Evolutionary conservation across 805 yeast genomes (phyloP), one percentile per base, ranked within the genome.

Genomic region (Tetrapisispora taiwanensis): DNA sequence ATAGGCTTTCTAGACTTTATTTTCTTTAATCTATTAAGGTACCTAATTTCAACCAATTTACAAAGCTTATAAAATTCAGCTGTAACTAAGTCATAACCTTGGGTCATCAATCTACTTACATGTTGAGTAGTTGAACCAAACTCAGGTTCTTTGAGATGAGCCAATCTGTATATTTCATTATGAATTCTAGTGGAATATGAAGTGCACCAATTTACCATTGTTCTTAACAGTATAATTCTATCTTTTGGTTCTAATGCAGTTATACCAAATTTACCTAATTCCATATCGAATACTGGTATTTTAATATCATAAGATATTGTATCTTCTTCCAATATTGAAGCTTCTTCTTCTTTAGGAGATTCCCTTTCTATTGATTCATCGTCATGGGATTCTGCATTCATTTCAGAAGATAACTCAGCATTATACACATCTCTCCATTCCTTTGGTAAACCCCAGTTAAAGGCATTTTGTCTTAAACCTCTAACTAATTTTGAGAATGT

Each of bases 391-490:
- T 8, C n/a, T 31, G 4, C 19, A n/a, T 4, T 15, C 19, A 15
- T 4, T 9, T n/a, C n/a, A n/a, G 34, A n/a, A 31, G 6, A 4
- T 4, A n/a, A n/a, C 9, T n/a, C 14, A 3, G 10, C 4, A 10
- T 22, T 14, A n/a, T 18, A n/a, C 7, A 13, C 12, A 4, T 32
- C 30, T 39, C 46, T 22, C 65, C 65, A 60, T 48, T 59, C 62
- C 35, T 41, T 52, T 14, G 64, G 62, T 27, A 54, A 53, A 8
- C 65, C 65, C 60, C 62, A 60, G 30, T 49, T 51, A 19, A 46
- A 37, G 1, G 53, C 55, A 20, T 45, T 49, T 13, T 43, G 46
- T 18, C 60, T 53, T 26, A 59, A 42, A 36, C 50, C 53, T 18
- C 50, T 45, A 9, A 56, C 46, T 35, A 57, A 41, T 36, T 49